Evolutionary conservation across 2,329 filamentous ascomycete genomes (phyloP).

Genomic region (Lizonia empirigonia): DNA sequence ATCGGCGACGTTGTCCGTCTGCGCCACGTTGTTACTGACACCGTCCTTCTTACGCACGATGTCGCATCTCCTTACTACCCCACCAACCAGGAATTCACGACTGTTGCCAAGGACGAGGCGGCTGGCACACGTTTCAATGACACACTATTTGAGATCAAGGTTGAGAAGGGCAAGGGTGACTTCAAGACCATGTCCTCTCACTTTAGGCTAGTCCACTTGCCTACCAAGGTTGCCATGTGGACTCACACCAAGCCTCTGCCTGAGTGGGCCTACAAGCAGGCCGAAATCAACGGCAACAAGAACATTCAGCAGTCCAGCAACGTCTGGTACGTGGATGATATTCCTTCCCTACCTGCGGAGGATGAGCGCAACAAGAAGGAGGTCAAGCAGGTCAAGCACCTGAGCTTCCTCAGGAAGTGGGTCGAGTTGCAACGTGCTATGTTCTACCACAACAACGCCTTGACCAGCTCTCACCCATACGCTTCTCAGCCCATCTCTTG

Average conservation of each 20-base stretch:
- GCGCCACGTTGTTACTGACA: slow-evolving; percentile 83
- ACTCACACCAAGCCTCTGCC: slow-evolving; percentile 94
- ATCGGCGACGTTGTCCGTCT: slow-evolving; percentile 88
- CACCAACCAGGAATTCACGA: slow-evolving; percentile 98
- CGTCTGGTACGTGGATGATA: slow-evolving; percentile 91
- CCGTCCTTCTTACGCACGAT: slow-evolving; percentile 88
- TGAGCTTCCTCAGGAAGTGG: slow-evolving; percentile 93
- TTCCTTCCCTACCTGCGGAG: slow-evolving; percentile 76
- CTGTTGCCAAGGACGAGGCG: slow-evolving; percentile 73
- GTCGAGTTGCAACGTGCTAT: slow-evolving; percentile 95
- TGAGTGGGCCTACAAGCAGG: slow-evolving; percentile 96
- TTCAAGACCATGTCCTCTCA: slow-evolving; percentile 91
- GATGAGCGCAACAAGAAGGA: slow-evolving; percentile 76
- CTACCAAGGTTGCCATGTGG: slow-evolving; percentile 99
- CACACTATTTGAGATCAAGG: slow-evolving; percentile 88
- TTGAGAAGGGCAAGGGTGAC: slow-evolving; percentile 82
- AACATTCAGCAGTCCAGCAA: slow-evolving; percentile 88
- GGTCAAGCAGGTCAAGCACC: slow-evolving; percentile 75
- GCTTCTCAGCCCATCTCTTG: slow-evolving; percentile 93
- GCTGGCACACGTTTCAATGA: slow-evolving; percentile 79
- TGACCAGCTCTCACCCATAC: slow-evolving; percentile 97
- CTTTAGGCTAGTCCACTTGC: slow-evolving; percentile 94
- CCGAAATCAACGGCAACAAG: slow-evolving; percentile 99
- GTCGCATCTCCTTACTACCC: slow-evolving; percentile 95
- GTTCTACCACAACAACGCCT: slow-evolving; percentile 99